Evolutionary conservation across 176 grass and related monocot species (phyloP).

Genomic region (Zea mays): Zm-B73-REFERENCE-NAM-5.0 NC_050098.1:204408001-204408500

Average conservation of each 20-base stretch:
- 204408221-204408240: not conserved
- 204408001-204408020: not conserved
- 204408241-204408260: not conserved
- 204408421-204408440: conserved; percentile 95
- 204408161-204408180: not conserved
- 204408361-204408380: conserved; percentile 21
- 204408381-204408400: conserved; percentile 9
- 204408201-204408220: not conserved
- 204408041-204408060: not conserved
- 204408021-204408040: not conserved
- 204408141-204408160: not conserved
- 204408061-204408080: not conserved
- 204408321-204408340: not conserved
- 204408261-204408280: not conserved
- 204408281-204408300: not conserved
- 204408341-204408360: conserved; percentile 14
- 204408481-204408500: conserved; percentile 84
- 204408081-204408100: not conserved
- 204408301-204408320: not conserved
- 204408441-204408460: conserved; percentile 96
- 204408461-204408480: conserved; percentile 97
- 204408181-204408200: not conserved
- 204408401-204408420: conserved; percentile 97
- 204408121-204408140: not conserved
- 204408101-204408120: not conserved